Percentiles rank a stretch among this genome's conserved stretches.
phyloP scores from a whole-genome alignment of 139 green algal species.

The Micractinium conductrix region DNA sequence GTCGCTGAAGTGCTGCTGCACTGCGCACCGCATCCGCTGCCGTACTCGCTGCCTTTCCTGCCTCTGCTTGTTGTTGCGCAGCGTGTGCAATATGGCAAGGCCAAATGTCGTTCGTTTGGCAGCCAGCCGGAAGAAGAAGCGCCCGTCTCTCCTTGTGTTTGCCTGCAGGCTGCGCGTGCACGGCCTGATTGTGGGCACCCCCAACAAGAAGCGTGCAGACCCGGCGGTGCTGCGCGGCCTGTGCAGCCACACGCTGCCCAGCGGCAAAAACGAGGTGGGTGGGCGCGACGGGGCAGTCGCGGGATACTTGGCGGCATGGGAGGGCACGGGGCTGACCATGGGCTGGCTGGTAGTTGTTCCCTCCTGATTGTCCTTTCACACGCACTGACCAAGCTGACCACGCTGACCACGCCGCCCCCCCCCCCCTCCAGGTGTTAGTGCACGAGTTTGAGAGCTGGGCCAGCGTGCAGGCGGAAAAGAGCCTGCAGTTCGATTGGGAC shows the following conservation, averaged over 20 bases:
- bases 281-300: too few species aligned
- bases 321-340: too few species aligned
- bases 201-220: conserved; percentile 83
- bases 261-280: conserved; percentile 63
- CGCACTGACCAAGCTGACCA: too few species aligned
- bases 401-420: neutral
- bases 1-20: neutral
- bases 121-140: too few species aligned
- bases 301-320: too few species aligned
- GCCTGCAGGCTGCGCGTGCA: conserved; percentile 74
- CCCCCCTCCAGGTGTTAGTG: conserved; percentile 56
- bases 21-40: too few species aligned
- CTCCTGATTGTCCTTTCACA: too few species aligned
- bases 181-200: conserved; percentile 79
- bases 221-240: conserved; percentile 80
- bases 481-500: conserved; percentile 82
- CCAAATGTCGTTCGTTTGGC: too few species aligned
- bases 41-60: too few species aligned
- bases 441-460: conserved; percentile 77
- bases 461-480: conserved; percentile 62
- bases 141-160: neutral
- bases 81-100: too few species aligned
- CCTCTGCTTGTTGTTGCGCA: too few species aligned
- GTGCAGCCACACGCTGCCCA: conserved; percentile 79
- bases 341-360: too few species aligned